phyloP scores from a whole-genome alignment of 768 basidiomycete species.

The Podaxis mareebaensis region DNA sequence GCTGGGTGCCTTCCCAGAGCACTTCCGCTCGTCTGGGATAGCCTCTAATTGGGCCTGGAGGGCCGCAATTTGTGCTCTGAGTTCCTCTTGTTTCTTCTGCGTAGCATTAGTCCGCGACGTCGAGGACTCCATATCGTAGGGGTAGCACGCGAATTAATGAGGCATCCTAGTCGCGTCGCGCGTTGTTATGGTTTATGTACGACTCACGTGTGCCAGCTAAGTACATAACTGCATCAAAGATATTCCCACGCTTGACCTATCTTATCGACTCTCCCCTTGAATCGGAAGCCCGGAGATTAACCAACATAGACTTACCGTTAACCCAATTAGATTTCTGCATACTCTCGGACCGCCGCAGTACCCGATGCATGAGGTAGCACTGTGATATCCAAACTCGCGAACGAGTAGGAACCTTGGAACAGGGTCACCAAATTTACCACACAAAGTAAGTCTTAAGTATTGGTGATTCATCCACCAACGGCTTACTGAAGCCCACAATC shows the following conservation, averaged over 20 bases:
- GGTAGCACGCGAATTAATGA: background rate
- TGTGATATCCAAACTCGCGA: conserved; percentile 9
- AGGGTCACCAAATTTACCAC: conserved; percentile 36
- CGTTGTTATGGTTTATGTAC: conserved; percentile 22
- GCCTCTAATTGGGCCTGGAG: conserved; percentile 57
- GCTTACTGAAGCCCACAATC: conserved; percentile 19
- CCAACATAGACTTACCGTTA: conserved; percentile 14
- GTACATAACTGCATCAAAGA: background rate
- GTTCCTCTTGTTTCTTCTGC: conserved; percentile 43
- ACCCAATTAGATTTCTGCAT: conserved; percentile 9
- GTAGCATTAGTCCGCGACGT: conserved; percentile 40
- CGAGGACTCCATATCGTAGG: conserved; percentile 55
- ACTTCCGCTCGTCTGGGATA: conserved; percentile 27
- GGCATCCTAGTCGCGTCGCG: conserved; percentile 7
- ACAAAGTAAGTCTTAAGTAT: conserved; percentile 26
- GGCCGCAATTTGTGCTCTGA: conserved; percentile 54
- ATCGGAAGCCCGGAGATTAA: conserved; percentile 16
- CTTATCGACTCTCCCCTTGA: conserved; percentile 30
- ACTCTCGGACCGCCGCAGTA: background rate
- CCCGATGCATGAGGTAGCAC: conserved; percentile 5
- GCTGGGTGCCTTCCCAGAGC: conserved; percentile 22
- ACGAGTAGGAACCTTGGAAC: conserved; percentile 25
- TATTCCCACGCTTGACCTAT: conserved; percentile 17
- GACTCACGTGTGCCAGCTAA: background rate
- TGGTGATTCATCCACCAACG: conserved; percentile 28